A percentile compares a stretch with the other conserved stretches of the same genome.
Conservation (phyloP, 441 rosid species). For the Manihot esculenta region DNA sequence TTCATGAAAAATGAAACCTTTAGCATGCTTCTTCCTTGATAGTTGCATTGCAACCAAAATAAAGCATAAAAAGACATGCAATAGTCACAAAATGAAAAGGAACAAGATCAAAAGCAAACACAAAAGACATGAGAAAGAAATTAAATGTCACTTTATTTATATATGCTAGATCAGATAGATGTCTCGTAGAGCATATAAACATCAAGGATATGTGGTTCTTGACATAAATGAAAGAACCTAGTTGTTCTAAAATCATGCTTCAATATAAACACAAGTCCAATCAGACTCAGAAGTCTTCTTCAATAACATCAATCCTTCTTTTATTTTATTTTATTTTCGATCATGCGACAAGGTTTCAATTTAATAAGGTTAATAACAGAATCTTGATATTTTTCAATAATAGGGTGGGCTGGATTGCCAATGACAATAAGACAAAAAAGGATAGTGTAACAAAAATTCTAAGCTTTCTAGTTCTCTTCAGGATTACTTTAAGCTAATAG, state of each 20-base stretch:
- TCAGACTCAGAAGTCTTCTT: background rate
- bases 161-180: background rate
- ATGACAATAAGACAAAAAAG: too few relatives aligned
- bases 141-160: background rate
- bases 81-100: background rate
- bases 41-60: background rate
- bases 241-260: too few relatives aligned
- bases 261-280: background rate
- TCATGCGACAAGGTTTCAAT: background rate
- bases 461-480: background rate
- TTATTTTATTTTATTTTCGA: background rate
- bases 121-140: background rate
- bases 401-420: too few relatives aligned
- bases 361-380: background rate
- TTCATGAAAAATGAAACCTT: too few relatives aligned
- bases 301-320: background rate
- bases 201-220: too few relatives aligned
- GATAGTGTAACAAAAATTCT: background rate
- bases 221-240: too few relatives aligned
- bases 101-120: background rate
- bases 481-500: background rate
- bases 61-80: background rate
- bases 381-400: background rate
- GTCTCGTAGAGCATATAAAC: background rate
- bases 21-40: too few relatives aligned